Evolutionary conservation across 2,329 filamentous ascomycete species (phyloP).

Genomic region (Cladosporium sp.): DNA sequence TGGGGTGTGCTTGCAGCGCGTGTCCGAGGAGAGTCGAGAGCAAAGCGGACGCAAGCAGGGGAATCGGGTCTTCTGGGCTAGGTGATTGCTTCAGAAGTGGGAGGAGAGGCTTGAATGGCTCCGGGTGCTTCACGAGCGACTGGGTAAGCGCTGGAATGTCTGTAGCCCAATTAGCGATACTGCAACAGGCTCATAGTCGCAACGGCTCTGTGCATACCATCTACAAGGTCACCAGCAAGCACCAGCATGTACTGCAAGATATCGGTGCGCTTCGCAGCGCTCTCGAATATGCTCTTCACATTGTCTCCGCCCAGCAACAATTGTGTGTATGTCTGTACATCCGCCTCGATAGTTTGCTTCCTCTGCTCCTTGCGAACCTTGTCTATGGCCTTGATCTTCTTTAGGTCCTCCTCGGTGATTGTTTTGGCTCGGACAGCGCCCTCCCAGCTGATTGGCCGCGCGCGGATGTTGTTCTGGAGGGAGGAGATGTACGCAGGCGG

Average conservation of each 20-base stretch:
- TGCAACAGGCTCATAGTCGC: no score
- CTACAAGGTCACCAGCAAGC: conserved; percentile 77
- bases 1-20: conserved; percentile 55
- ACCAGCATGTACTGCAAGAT: conserved; percentile 95
- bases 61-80: conserved; percentile 80
- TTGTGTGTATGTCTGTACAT: conserved; percentile 71
- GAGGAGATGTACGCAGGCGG: conserved; percentile 81
- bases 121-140: conserved; percentile 65
- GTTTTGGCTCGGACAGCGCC: conserved; percentile 88
- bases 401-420: conserved; percentile 87
- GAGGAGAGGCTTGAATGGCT: conserved; percentile 69
- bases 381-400: conserved; percentile 93
- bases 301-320: conserved; percentile 67
- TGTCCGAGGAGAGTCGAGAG: conserved; percentile 70
- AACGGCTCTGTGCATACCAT: conserved; percentile 50
- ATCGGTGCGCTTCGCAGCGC: conserved; percentile 76
- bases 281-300: conserved; percentile 72
- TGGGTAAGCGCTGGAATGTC: conserved; percentile 74
- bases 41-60: conserved; percentile 82
- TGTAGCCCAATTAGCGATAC: conserved; percentile 31
- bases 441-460: conserved; percentile 94
- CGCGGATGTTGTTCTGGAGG: conserved; percentile 94
- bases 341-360: conserved; percentile 71
- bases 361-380: conserved; percentile 91
- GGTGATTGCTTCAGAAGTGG: conserved; percentile 77